Percentiles rank a stretch among this genome's conserved stretches.
Evolutionary conservation across 495 filamentous ascomycete species (phyloP).

Genomic region (Penicillium psychrofluorescens): DNA sequence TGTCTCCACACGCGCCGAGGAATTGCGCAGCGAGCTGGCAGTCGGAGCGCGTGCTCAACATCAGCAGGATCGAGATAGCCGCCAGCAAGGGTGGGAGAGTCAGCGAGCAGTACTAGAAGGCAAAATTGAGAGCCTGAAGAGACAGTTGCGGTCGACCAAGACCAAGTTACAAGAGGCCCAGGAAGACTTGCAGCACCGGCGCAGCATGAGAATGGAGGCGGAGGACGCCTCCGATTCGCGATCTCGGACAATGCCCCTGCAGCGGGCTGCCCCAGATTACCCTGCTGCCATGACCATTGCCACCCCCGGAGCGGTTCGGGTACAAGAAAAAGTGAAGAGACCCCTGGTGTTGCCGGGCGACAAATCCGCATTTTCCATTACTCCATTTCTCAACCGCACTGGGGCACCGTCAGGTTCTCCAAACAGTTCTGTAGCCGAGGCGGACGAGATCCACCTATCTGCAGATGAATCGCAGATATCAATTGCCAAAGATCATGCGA

Average conservation of each 20-base stretch:
- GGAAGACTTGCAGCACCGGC: slow-evolving; percentile 35
- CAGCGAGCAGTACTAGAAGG: slow-evolving; percentile 54
- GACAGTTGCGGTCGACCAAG: slow-evolving; percentile 58
- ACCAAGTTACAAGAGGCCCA: slow-evolving; percentile 60
- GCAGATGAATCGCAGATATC: background rate
- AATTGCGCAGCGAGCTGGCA: slow-evolving; percentile 34
- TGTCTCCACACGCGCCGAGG: slow-evolving; percentile 32
- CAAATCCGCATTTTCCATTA: slow-evolving; percentile 88
- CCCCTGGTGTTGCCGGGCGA: slow-evolving; percentile 59
- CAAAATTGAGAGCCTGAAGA: slow-evolving; percentile 58
- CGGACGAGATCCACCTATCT: slow-evolving; percentile 14
- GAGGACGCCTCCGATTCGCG: slow-evolving; percentile 24
- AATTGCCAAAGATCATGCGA: background rate
- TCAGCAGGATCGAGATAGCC: slow-evolving; percentile 21
- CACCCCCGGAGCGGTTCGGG: slow-evolving; percentile 56
- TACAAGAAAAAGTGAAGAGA: slow-evolving; percentile 45
- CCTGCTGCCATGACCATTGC: slow-evolving; percentile 51
- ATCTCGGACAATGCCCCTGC: slow-evolving; percentile 21
- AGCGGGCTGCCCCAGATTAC: slow-evolving; percentile 39
- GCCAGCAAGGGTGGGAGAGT: slow-evolving; percentile 42
- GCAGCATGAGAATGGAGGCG: slow-evolving; percentile 12
- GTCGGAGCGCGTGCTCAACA: slow-evolving; percentile 35
- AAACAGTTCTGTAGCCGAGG: slow-evolving; percentile 23
- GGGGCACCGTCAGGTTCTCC: slow-evolving; percentile 42
- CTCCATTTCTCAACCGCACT: slow-evolving; percentile 81